phyloP scores from a whole-genome alignment of 2,329 filamentous ascomycete genomes.

The Cercospora sojina region DNA sequence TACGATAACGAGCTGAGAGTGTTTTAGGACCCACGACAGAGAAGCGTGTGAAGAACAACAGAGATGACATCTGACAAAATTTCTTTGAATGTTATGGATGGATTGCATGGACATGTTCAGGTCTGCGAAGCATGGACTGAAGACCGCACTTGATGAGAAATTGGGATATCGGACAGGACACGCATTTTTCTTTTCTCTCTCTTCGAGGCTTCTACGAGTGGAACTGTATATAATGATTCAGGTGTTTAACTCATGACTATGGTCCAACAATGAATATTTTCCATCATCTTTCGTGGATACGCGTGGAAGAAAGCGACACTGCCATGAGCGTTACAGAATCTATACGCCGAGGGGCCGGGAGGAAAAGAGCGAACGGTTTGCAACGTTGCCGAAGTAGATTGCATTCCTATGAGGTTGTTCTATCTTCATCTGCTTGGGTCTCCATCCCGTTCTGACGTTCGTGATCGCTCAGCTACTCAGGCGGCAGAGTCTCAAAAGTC shows the following conservation, averaged over 20 bases:
- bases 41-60: background rate
- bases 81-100: background rate
- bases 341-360: no score
- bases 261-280: background rate
- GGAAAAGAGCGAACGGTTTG: no score
- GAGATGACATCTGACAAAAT: background rate
- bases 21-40: background rate
- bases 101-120: background rate
- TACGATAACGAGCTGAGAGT: background rate
- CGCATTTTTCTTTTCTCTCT: background rate
- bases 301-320: background rate
- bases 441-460: no score
- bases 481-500: slow-evolving; percentile 49
- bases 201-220: background rate
- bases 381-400: background rate
- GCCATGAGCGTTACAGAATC: background rate
- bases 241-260: background rate
- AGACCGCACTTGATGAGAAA: background rate
- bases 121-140: background rate
- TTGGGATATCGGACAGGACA: background rate
- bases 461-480: slow-evolving; percentile 37
- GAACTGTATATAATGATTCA: background rate
- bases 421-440: background rate
- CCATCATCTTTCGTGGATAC: background rate
- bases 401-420: background rate